Base-by-base conservation (phyloP, 2,329 filamentous ascomycete species). In the Gnomoniopsis smithogilvyi region DNA sequence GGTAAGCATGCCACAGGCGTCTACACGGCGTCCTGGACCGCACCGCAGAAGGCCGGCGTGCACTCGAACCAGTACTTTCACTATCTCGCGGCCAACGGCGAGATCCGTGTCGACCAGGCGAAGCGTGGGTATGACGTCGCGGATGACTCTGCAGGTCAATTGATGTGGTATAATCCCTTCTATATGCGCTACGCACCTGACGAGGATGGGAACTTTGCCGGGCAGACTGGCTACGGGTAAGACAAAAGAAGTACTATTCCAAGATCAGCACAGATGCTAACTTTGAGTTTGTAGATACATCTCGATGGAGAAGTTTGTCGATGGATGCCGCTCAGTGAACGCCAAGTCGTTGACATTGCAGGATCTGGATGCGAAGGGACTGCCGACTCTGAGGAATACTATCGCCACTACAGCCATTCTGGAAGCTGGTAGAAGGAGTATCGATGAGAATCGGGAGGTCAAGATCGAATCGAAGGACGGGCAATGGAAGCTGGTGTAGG, bases 11-110 rank as follows among this genome's bases (percentile, higher is more conserved):
- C 90, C 12, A 95, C 92, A 1, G 93, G 87, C 57, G 92, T 97
- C 8, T 97, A 96, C 76, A 97, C 94, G 14, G 91, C 93, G 12
- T 94, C 90, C 45, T 97, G 93, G 93, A 96, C 93, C 1, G 94
- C 94, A 7, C 93, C 94, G 14, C 90, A 96, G 72, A 90, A 88
- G 68, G 93, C 93, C 0, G 93, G 94, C 52, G 92, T 97, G n/a
- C 94, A 97, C 76, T 94, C 89, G 1, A 96, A 96, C 73, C 93
- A 97, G 77, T 95, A 96, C 77, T 97, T 97, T 80, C 93, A 97
- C 76, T 96, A 95, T 77, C 88, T 97, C 77, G 93, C 85, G 3
- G 83, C 85, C 61, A 85, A 88, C 58, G 93, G 93, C 64, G 93
- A 97, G 77, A 86, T 97, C 67, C 86, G 91, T 61, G 85, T 96